Percentiles rank a stretch among this genome's conserved stretches.
Conservation (phyloP, 1,284 basidiomycete species). For the Schizopora paradoxa region DNA sequence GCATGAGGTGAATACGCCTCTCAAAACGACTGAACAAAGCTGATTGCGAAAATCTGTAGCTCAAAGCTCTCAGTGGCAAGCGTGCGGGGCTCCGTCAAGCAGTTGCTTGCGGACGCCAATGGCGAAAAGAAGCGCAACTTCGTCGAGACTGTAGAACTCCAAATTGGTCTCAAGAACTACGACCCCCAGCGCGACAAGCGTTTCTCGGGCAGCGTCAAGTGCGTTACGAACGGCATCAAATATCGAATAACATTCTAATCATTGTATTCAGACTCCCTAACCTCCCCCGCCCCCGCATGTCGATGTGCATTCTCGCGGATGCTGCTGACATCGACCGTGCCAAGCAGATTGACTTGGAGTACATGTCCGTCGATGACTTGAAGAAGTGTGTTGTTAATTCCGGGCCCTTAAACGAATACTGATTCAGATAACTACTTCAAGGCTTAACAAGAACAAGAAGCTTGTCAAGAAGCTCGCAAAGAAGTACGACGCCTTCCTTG, state of each 20-base stretch:
- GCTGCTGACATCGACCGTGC: constrained; percentile 98
- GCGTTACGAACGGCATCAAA: constrained; percentile 22
- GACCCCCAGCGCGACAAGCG: constrained; percentile 93
- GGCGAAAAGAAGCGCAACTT: constrained; percentile 88
- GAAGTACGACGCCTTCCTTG: constrained; percentile 99
- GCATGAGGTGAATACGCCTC: constrained; percentile 28
- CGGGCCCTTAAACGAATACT: not conserved
- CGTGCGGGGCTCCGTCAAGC: constrained; percentile 95
- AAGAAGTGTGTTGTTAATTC: constrained; percentile 70
- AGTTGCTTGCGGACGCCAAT: constrained; percentile 69
- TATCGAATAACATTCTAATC: constrained; percentile 9
- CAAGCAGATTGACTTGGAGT: constrained; percentile 95
- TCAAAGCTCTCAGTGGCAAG: constrained; percentile 94
- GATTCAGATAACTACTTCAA: constrained; percentile 24
- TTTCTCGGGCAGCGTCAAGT: constrained; percentile 98
- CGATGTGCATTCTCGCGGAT: constrained; percentile 98
- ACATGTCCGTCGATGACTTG: constrained; percentile 99
- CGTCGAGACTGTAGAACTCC: constrained; percentile 91
- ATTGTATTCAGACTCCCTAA: constrained; percentile 71
- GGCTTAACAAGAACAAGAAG: constrained; percentile 99
- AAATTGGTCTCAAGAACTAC: constrained; percentile 98
- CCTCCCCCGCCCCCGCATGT: constrained; percentile 98
- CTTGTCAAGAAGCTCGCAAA: constrained; percentile 99
- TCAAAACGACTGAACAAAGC: not conserved
- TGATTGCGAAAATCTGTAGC: constrained; percentile 20